These are phyloP conservation scores for Trypanosoma cruzi DNA, from an alignment of 208 protist genomes.

Conservation along the genomic window DNA sequence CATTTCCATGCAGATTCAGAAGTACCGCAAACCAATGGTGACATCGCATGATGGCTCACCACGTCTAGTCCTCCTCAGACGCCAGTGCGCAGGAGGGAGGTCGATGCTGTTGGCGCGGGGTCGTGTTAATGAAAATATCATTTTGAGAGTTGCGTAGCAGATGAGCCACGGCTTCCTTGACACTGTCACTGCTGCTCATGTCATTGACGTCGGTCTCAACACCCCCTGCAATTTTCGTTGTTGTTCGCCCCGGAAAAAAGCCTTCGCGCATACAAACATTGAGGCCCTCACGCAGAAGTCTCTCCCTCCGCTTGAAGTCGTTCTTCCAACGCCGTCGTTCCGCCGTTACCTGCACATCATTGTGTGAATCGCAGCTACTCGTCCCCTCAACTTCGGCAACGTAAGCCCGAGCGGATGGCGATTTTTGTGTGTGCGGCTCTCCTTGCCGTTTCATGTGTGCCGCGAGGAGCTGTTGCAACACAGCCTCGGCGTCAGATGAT, in stretches of 20 bases:
- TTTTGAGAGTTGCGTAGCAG: background rate
- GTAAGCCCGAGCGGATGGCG: background rate
- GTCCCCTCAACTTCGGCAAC: background rate
- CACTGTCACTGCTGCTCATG: slow-evolving; percentile 22
- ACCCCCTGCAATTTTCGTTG: background rate
- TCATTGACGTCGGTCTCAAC: slow-evolving; percentile 26
- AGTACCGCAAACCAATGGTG: background rate
- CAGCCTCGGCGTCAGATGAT: slow-evolving; percentile 12
- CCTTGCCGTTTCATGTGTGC: background rate
- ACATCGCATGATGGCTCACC: background rate
- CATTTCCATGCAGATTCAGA: too few relatives aligned
- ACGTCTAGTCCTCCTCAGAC: background rate
- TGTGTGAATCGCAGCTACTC: background rate
- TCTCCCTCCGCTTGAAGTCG: slow-evolving; percentile 18
- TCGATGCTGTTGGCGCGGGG: background rate
- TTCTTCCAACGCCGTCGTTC: slow-evolving; percentile 13
- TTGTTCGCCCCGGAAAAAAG: background rate
- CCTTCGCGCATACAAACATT: slow-evolving; percentile 16
- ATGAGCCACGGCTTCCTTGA: slow-evolving; percentile 6
- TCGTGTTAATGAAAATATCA: background rate
- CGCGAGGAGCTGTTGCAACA: slow-evolving; percentile 4
- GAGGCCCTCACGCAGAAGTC: slow-evolving; percentile 23
- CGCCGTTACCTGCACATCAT: background rate
- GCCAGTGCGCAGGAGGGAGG: background rate
- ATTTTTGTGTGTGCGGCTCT: background rate